Base-by-base conservation (phyloP, 2,329 filamentous ascomycete species). In the Verticillium nonalfalfae region DNA sequence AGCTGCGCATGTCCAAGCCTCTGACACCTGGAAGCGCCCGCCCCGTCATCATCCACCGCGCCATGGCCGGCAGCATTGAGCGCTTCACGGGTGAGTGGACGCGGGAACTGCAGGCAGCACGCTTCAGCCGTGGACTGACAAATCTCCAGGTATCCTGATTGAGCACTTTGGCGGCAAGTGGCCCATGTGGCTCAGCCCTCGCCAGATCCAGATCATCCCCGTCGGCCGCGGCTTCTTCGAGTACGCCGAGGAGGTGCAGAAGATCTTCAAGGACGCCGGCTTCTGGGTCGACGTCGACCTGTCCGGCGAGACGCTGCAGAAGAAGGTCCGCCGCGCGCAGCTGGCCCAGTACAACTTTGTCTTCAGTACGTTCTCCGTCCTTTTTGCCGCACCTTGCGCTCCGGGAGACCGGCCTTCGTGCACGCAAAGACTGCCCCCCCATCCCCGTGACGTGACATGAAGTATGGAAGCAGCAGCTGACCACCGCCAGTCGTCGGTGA, bases 81-180 rank as follows among this genome's bases (percentile, higher is more conserved):
- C 76, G 79, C 40, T 80, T 81, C 69, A 79, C 64, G 14, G 59
- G 45, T 50, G n/a, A 36, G 35, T 36, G 35, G 35, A 3, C 35
- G 4, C 15, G 39, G 4, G 18, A 50, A 18, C 9, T 4, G 26
- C 45, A 56, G 18, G 26, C 34, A 7, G 15, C 18, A 13, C 1
- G n/a, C 7, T 9, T n/a, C 10, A 26, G 18, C 18, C 26, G 2
- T 11, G 15, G 11, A 13, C 52, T 54, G 38, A 59, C 45, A 18
- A 9, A 11, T 18, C 9, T 5, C 5, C 13, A 50, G 45, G 62
- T n/a, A 92, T 94, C 66, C 81, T 94, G 63, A 90, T 85, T 56
- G 91, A 95, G 80, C 91, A 94, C 76, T 94, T 92, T 72, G 90
- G 83, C 60, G 91, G 91, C 68, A 93, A 93, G 78, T 95, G 91